Evolutionary conservation across 345 rosid species (phyloP), one percentile per base, ranked within the genome.

Genomic region (Bretschneidera sinensis): DNA sequence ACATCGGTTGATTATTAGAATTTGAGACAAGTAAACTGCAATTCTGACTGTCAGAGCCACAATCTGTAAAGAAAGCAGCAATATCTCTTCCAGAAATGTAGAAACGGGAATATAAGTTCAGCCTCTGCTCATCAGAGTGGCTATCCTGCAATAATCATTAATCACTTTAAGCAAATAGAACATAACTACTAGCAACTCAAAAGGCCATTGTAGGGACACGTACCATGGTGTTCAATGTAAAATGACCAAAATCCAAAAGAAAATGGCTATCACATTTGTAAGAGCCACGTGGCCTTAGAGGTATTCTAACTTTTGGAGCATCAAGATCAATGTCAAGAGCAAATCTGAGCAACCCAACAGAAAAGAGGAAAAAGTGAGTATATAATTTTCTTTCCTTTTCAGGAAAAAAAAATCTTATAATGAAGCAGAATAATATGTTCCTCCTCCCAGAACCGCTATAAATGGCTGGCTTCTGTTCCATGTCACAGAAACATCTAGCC

Each of bases 321-420:
- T 88, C 99, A 63, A 94, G 81, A 80, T 94, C 97, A 70, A 94
- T 88, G 72, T 94, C 97, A 59, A 94, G 95, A 70, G 99, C 92
- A 76, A 94, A 94, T 68, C 99, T 94, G 83, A 57, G 57, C 71
- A 65, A 68, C 48, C 58, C 75, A 74, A 54, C 59, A 64, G 43
- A 72, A 51, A 69, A 24, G 54, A n/a, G 45, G 11, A 14, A 1
- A 39, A 39, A 39, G 16, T 39, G 45, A 39, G 45, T 39, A 39
- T 39, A 39, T 39, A 5, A 39, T 5, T 1, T 14, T 4, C 4
- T 39, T 39, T 39, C 33, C 16, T 39, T 13, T 14, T 7, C 45
- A 39, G 45, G 45, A 11, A 39, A 39, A 5, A 39, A 1, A 39
- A n/a, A n/a, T n/a, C 11, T 39, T 2, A 39, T 39, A 39, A 39